Base-by-base conservation (phyloP, 352 stramenopile species). In the Phytophthora idaei region DNA sequence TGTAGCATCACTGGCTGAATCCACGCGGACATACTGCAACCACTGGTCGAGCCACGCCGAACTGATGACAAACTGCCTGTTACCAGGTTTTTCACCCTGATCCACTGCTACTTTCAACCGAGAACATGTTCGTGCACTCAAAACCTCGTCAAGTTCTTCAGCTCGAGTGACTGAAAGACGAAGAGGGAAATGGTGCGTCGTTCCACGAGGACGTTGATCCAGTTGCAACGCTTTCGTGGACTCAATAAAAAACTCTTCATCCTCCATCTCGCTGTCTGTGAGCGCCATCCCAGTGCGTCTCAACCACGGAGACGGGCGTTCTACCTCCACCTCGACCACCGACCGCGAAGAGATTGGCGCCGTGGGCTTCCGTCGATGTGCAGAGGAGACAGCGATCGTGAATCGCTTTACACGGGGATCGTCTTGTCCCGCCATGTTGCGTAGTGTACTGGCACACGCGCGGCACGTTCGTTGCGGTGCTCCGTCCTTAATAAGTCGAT, bases 401-500 rank as follows among this genome's bases (percentile, higher is more conserved):
- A 91, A 80, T 17, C 76, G 54, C 56, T 87, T 87, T 1, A 91
- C 83, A 2, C 83, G 83, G 45, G 69, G 55, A 53, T 91, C 83
- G 21, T 78, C 67, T 67, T 91, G 83, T 32, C 60, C 67, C 32
- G 73, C 79, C 83, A 91, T 91, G 50, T 84, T 85, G 21, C 71
- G 67, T 11, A 95, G 61, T 1, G 86, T 86, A 32, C 68, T 78
- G 6, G 83, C 78, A 69, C 87, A 95, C 4, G 67, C 68, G 32
- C 89, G 80, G 44, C 87, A 95, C 12, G 87, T 89, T 9, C 87
- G 77, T 63, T 95, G 87, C 25, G 87, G 80, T 28, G 76, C 81
- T 15, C 80, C 81, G 34, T 89, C 85, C 44, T 89, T 89, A 47
- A 90, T 83, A 12, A 94, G 52, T 67, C 84, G 81, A 59, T 90